Base-by-base conservation (phyloP, 768 basidiomycete genomes). In the Coprinellus micaceus region DNA sequence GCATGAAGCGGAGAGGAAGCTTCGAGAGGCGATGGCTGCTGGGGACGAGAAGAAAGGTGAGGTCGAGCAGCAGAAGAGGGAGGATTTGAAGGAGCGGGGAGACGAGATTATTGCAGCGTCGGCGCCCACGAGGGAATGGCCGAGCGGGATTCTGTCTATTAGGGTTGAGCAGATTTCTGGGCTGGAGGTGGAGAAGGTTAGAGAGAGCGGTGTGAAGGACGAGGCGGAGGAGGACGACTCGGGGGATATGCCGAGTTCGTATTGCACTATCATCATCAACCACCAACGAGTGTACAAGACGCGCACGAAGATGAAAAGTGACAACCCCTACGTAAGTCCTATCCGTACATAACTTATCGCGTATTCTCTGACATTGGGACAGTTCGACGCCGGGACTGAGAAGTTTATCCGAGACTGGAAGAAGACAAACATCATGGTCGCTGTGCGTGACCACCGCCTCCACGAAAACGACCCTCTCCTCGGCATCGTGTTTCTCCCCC, bases 321-420 rank as follows among this genome's bases (percentile, higher is more conserved):
- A 65, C 33, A 75, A 77, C 50, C 78, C 78, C 39, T 78, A 71
- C 53, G 77, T 80, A 56, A 61, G 76, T 46, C 30, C 51, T 39
- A 48, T 30, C 11, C 30, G 15, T 29, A 4, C 25, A 29, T 52
- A 29, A 30, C 22, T 9, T 11, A 13, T 11, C 21, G 26, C 22
- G 41, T 11, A 24, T 45, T 30, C 12, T 21, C 29, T 47, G n/a
- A 52, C 26, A 41, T 53, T 25, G 15, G 4, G 7, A 2, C 57
- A 80, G 78, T 84, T 78, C 64, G 74, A 78, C 45, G 86, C 88
- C 1, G 79, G 82, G 0, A 87, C 85, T 1, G 90, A 93, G 67
- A 75, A 79, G 28, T 88, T 88, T 67, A 72, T 89, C 26, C 74
- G 82, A 3, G 82, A 88, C 62, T 89, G 82, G 82, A 69, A 70